These are phyloP conservation scores for Maudiozyma turicensis DNA, from an alignment of 805 yeast genomes.

Conservation along the genomic window DNA sequence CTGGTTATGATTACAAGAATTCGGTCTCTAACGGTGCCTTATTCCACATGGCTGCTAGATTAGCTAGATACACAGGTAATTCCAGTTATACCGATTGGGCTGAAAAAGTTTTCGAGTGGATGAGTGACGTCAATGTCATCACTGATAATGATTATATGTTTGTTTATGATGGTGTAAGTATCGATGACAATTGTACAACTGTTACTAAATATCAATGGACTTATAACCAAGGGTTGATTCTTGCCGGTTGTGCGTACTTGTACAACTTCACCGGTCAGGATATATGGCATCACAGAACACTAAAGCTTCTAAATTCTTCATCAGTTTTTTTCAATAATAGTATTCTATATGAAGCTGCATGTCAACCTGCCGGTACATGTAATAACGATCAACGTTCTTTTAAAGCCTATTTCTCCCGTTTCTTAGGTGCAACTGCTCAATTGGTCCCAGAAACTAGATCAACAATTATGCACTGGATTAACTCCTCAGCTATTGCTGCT, in stretches of 20 bases:
- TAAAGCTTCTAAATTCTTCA: conserved; percentile 45
- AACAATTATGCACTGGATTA: conserved; percentile 28
- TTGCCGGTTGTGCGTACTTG: conserved; percentile 73
- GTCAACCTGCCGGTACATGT: conserved; percentile 58
- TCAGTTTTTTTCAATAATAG: conserved; percentile 42
- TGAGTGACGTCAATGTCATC: conserved; percentile 43
- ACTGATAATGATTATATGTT: conserved; percentile 27
- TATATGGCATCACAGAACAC: conserved; percentile 57
- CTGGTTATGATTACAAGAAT: conserved; percentile 90
- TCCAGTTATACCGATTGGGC: conserved; percentile 66
- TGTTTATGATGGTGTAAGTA: conserved; percentile 62
- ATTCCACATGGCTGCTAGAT: conserved; percentile 78
- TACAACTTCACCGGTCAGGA: conserved; percentile 61
- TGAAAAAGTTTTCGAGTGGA: conserved; percentile 74
- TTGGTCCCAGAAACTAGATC: conserved; percentile 48
- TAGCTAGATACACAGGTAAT: conserved; percentile 75
- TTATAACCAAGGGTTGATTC: conserved; percentile 72
- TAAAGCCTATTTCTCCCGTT: conserved; percentile 72
- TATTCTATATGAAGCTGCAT: conserved; percentile 74
- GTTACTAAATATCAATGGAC: conserved; percentile 66
- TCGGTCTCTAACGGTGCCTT: conserved; percentile 85
- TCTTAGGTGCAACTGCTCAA: conserved; percentile 63
- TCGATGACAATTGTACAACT: conserved; percentile 49
- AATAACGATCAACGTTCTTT: conserved; percentile 87
- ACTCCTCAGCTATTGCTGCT: conserved; percentile 57